Conservation (phyloP, 768 basidiomycete genomes). For the Russula sp. region DNA sequence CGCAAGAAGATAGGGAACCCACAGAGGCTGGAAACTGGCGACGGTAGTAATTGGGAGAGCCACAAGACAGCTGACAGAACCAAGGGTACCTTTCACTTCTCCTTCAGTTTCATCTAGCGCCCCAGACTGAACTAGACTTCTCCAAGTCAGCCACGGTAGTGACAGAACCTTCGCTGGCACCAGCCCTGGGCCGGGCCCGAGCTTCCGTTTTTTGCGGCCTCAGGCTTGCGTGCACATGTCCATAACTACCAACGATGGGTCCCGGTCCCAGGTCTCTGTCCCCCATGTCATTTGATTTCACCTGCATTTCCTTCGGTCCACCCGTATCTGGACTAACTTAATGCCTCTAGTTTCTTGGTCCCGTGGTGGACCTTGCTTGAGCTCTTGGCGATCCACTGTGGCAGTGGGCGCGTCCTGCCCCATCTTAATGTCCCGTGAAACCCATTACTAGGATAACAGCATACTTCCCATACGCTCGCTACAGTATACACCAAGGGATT, state of each 20-base stretch:
- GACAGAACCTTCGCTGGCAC: not conserved
- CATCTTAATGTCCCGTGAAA: not conserved
- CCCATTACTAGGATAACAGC: too few relatives aligned
- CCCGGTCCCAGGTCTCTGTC: too few relatives aligned
- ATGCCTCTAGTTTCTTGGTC: not conserved
- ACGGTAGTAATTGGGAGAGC: too few relatives aligned
- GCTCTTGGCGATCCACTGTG: not conserved
- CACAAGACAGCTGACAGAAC: too few relatives aligned
- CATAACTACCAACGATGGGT: not conserved
- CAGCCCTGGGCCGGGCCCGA: not conserved
- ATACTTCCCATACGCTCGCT: too few relatives aligned
- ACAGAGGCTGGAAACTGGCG: not conserved
- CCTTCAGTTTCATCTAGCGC: not conserved
- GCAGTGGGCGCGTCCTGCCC: too few relatives aligned
- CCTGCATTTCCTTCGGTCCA: not conserved
- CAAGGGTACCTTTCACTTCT: too few relatives aligned
- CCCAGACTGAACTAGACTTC: not conserved
- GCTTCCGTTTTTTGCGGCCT: not conserved
- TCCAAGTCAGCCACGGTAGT: not conserved
- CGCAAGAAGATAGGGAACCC: not conserved
- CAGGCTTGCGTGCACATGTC: not conserved
- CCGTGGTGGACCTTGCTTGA: too few relatives aligned
- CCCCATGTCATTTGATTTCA: not conserved
- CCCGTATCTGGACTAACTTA: not conserved
- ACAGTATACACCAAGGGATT: too few relatives aligned